phyloP scores from a whole-genome alignment of 1,284 basidiomycete genomes.

The Kalmanozyma brasiliensis region DNA sequence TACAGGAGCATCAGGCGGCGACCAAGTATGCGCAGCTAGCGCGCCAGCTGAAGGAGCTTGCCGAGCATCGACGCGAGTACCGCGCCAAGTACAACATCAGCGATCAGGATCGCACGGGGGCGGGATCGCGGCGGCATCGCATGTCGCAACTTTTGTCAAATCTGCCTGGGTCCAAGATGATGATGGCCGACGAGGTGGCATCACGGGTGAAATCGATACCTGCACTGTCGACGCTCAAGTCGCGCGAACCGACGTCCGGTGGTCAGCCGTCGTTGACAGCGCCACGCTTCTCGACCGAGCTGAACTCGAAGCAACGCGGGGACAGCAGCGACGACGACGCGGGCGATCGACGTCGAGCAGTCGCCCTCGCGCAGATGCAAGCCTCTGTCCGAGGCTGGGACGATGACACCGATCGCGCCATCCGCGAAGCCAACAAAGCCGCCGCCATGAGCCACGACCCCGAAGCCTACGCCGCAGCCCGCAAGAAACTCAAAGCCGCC shows the following conservation, averaged over 20 bases:
- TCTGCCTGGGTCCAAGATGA: constrained; percentile 19
- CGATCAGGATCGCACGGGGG: constrained; percentile 16
- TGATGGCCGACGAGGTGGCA: constrained; percentile 14
- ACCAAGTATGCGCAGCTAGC: constrained; percentile 73
- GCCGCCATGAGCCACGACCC: constrained; percentile 73
- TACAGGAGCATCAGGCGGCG: constrained; percentile 78
- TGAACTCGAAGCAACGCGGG: constrained; percentile 15
- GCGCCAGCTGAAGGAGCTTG: constrained; percentile 73
- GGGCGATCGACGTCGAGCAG: constrained; percentile 54
- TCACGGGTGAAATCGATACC: constrained; percentile 18
- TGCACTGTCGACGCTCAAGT: neutral
- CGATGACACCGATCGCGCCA: constrained; percentile 42
- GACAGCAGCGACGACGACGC: constrained; percentile 46
- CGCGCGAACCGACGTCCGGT: neutral
- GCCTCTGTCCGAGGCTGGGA: constrained; percentile 42
- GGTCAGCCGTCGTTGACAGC: neutral
- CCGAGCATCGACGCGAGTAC: constrained; percentile 62
- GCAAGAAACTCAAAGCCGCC: constrained; percentile 82
- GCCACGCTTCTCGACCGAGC: constrained; percentile 11
- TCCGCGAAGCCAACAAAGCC: constrained; percentile 49
- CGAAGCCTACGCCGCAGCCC: constrained; percentile 82
- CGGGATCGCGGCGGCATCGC: constrained; percentile 8
- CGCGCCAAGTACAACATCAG: constrained; percentile 44
- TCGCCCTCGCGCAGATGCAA: constrained; percentile 56
- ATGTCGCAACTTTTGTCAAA: constrained; percentile 33